Evolutionary conservation across 768 basidiomycete species (phyloP), one percentile per base, ranked within the genome.

Genomic region (Macrolepiota fuliginosa): DNA sequence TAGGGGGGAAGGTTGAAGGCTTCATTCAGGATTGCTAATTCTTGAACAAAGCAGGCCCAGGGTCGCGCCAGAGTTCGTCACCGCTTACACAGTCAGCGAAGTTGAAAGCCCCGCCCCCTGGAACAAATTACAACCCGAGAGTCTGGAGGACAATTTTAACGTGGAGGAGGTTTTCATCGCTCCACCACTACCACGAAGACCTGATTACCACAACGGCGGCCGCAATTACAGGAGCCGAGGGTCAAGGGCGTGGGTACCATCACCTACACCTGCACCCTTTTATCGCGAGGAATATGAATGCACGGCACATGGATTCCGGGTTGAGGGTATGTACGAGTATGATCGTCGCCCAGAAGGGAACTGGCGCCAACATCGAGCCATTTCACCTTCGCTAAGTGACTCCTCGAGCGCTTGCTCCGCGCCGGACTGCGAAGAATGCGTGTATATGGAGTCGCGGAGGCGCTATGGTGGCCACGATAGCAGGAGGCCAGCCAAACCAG

Each of bases 21-120:
- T 11, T n/a, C n/a, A 32, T 7, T 37, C 2, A n/a, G 13, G 19
- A 11, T 17, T 58, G 47, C 35, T 58, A 27, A 50, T 27, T 29
- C 22, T 50, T 50, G 32, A 39, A 36, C 4, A 5, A 15, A 49
- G 1, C 24, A 40, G 56, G 29, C 32, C n/a, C 17, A 42, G 42
- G 25, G 19, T 12, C 3, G 22, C 40, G 2, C 52, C 52, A 25
- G 50, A 53, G 35, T 39, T 59, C 32, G 36, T 51, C 27, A 53
- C 59, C 3, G 42, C 52, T 17, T 61, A 61, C 40, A 54, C 59
- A 53, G 59, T 61, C 11, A 61, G 59, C 52, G 59, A 61, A 12
- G 51, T 35, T 36, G 51, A 61, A 11, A 61, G 39, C 46, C 59
- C 59, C 36, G 40, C 17, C n/a, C 39, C 52, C 9, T 50, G 57